Evolutionary conservation across 169 alveolate genomes (phyloP).

Genomic region (Cryptosporidium sp.): DNA sequence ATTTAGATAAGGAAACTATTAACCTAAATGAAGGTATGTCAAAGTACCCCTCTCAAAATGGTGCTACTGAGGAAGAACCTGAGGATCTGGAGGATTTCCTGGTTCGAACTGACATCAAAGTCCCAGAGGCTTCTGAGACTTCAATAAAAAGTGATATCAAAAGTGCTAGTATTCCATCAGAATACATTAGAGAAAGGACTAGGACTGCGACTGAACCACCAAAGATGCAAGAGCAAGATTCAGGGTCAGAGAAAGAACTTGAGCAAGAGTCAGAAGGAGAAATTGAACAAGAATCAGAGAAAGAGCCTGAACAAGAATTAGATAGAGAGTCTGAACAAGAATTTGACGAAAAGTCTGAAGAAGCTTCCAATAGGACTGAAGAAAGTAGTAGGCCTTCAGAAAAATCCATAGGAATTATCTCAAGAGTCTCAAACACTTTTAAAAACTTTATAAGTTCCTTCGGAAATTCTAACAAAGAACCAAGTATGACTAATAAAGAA

Average conservation of each 20-base stretch:
- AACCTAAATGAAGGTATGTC: neutral
- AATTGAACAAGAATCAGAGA: neutral
- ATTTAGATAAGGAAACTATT: neutral
- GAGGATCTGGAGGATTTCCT: slow-evolving; percentile 8
- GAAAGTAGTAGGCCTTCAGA: neutral
- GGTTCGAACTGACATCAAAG: neutral
- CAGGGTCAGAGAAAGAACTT: neutral
- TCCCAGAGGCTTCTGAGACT: neutral
- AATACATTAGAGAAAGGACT: neutral
- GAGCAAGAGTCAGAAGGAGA: neutral
- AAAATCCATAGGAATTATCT: neutral
- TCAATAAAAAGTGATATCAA: neutral
- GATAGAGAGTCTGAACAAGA: neutral
- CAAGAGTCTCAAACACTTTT: neutral
- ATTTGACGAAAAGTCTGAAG: neutral
- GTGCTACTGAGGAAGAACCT: neutral
- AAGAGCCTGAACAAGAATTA: neutral
- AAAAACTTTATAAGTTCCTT: slow-evolving; percentile 15
- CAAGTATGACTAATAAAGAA: neutral
- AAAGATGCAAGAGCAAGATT: neutral
- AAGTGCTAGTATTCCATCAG: neutral
- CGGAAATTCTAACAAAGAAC: neutral
- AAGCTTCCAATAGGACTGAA: neutral
- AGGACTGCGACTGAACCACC: neutral
- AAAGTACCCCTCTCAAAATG: neutral